Evolutionary conservation across 306 rosid genomes (phyloP).

Genomic region (Casuarina equisetifolia): DNA sequence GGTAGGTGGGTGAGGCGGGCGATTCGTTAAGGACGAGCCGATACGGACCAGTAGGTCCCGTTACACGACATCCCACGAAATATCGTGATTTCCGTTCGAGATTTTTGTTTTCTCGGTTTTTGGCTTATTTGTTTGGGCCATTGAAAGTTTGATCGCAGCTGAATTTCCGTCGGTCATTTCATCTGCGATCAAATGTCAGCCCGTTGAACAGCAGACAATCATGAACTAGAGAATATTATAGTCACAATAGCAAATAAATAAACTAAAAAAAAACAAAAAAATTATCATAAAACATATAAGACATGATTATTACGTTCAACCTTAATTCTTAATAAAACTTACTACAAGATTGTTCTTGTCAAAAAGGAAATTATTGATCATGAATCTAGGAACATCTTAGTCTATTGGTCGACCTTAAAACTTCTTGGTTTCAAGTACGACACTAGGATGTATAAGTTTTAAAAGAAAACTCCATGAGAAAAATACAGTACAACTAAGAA

Average conservation of each 20-base stretch:
- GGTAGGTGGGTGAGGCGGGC: slow-evolving; percentile 18
- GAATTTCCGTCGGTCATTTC: background rate
- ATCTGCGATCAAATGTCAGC: slow-evolving; percentile 5
- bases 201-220: background rate
- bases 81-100: background rate
- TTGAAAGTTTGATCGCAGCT: slow-evolving; percentile 6
- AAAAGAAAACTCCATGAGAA: slow-evolving; percentile 6
- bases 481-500: slow-evolving; percentile 23
- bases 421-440: too few species aligned
- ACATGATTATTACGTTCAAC: too few species aligned
- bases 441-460: too few species aligned
- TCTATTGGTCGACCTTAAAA: too few species aligned
- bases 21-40: slow-evolving; percentile 3
- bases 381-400: too few species aligned
- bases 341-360: too few species aligned
- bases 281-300: too few species aligned
- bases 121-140: background rate
- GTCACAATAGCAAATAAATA: too few species aligned
- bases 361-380: too few species aligned
- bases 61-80: background rate
- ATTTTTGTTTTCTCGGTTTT: background rate
- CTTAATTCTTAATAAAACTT: too few species aligned
- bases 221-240: background rate
- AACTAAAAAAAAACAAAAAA: too few species aligned
- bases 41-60: slow-evolving; percentile 18